Evolutionary conservation across 306 rosid genomes (phyloP), one percentile per base, ranked within the genome.

Genomic region (Prunus campanulata): DNA sequence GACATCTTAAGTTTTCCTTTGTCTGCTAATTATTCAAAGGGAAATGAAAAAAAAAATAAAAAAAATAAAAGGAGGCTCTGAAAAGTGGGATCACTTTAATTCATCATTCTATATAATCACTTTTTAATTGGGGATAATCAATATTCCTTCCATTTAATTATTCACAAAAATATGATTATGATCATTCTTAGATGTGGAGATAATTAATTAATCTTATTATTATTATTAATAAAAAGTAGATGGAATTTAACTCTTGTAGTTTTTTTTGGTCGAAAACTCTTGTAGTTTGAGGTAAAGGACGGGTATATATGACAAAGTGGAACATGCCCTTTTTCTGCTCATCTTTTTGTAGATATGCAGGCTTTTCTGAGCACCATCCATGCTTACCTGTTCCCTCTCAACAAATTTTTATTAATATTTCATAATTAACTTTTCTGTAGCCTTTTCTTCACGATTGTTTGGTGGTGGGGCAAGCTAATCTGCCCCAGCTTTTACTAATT

Each of bases 301-400:
- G 84, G 77, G 88, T 68, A 85, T 77, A 74, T 67, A 76, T 72
- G 82, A 82, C 83, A 77, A 80, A 72, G 85, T 79, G 76, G 78
- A 88, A 80, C 84, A 80, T 75, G 83, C 77, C 84, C 57, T 73
- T 70, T 80, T 83, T 85, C 11, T 79, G 84, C 84, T 91, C 86
- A 81, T 85, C 88, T 83, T 87, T 86, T 89, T 25, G 92, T 81
- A 85, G 88, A 86, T 86, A 78, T 84, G 91, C 91, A 85, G 88
- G 79, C 90, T 88, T 72, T 86, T 82, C 79, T 81, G 73, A 82
- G 82, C 86, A 80, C 88, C 92, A 86, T 84, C 88, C 93, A 87
- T 85, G 91, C 91, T 86, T 71, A 87, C 92, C 85, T 83, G 92
- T 85, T 83, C 85, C 85, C 87, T 77, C 61, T 44, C 35, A 60